Evolutionary conservation across 805 yeast genomes (phyloP), one percentile per base, ranked within the genome.

Genomic region (Myxozyma sirexii): DNA sequence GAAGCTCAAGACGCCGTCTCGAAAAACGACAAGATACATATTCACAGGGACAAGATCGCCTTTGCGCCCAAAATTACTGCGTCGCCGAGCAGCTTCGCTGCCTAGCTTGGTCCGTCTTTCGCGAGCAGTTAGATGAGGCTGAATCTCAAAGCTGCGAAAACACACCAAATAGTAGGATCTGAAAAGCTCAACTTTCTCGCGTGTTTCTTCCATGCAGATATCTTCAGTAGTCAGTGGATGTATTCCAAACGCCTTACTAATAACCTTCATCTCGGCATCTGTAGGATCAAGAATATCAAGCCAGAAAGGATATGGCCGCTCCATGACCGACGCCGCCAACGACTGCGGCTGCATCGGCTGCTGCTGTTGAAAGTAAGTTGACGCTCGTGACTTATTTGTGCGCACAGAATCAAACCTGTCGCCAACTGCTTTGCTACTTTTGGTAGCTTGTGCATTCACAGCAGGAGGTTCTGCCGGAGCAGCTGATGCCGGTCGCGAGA

Each of bases 161-260:
- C 98, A 91, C 31, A 94, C 88, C 67, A 93, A 84, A 72, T 93
- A 94, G 74, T 93, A 93, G 64, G 88, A 88, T 69, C 88, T 86
- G 76, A 93, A 93, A 35, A 94, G 74, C 74, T 93, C 99, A 21
- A 93, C 97, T 71, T 93, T 93, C 72, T 93, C 99, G 65, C 98
- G 83, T 0, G 96, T 88, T 71, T 93, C 99, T 1, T 97, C 97
- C 31, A 92, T 75, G 61, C 88, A 87, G 49, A 93, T 92, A 75
- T 93, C 99, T 71, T 93, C 99, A 0, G 97, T 89, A 0, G 99
- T 93, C 68, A 93, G 80, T 0, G 99, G 99, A 74, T 93, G 99
- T 57, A 93, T 90, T 0, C 96, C 96, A 75, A 93, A 93, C 0
- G 97, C 85, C 69, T 90, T 90, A 27, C 96, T 84, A 13, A 93